These are phyloP conservation scores for Paramecium tetraurelia DNA, from an alignment of 73 alveolate genomes.

Conservation along the genomic window DNA sequence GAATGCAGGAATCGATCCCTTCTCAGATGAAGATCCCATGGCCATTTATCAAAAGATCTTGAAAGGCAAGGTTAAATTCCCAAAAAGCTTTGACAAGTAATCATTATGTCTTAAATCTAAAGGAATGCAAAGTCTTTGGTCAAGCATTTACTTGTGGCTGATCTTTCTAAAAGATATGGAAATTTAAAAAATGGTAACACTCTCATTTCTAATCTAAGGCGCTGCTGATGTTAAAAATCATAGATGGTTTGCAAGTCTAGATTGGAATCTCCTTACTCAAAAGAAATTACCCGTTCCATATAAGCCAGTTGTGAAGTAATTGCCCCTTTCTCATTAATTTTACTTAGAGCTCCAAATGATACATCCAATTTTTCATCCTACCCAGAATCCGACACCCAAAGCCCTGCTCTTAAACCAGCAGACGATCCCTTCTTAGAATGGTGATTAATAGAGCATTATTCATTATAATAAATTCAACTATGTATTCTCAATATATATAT, in stretches of 20 bases:
- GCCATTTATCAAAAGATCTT: constrained; percentile 76
- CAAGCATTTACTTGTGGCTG: constrained; percentile 83
- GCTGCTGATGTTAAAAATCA: constrained; percentile 77
- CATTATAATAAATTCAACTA: background rate
- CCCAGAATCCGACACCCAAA: constrained; percentile 82
- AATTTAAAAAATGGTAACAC: constrained; percentile 76
- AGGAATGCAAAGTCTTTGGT: constrained; percentile 83
- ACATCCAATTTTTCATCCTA: constrained; percentile 75
- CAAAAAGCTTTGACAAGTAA: constrained; percentile 76
- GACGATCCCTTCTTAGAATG: constrained; percentile 90
- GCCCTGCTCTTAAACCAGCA: constrained; percentile 73
- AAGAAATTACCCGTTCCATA: constrained; percentile 76
- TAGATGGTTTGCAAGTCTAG: constrained; percentile 76
- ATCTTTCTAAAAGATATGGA: constrained; percentile 83
- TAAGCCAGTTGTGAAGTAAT: constrained; percentile 69
- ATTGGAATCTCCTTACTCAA: constrained; percentile 73
- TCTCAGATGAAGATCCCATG: constrained; percentile 87
- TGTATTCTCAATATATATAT: background rate
- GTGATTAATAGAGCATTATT: constrained; percentile 58
- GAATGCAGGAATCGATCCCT: constrained; percentile 86
- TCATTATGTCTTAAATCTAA: background rate
- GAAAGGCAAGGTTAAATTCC: constrained; percentile 79
- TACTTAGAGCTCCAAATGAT: constrained; percentile 68
- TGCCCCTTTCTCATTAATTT: background rate
- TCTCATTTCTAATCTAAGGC: constrained; percentile 33